A percentile compares a stretch with the other conserved stretches of the same genome.
phyloP scores from a whole-genome alignment of 495 filamentous ascomycete genomes.

The Gamarada debralockiae region DNA sequence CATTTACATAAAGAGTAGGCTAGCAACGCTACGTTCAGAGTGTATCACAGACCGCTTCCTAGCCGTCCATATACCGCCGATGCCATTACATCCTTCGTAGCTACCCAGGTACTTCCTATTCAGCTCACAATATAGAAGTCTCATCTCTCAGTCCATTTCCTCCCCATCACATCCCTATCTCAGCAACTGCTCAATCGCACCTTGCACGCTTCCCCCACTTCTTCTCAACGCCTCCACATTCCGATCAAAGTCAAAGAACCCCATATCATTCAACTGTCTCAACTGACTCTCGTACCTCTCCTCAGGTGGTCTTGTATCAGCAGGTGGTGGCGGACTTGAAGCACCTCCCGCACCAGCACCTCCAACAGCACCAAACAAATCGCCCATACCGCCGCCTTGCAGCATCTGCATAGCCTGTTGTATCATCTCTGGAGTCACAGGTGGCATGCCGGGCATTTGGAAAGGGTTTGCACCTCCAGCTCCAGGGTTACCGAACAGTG shows the following conservation, averaged over 20 bases:
- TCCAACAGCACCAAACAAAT: slow-evolving; percentile 18
- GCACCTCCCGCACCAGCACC: slow-evolving; percentile 17
- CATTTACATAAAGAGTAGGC: background rate
- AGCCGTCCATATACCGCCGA: background rate
- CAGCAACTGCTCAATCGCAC: slow-evolving; percentile 80
- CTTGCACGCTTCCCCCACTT: slow-evolving; percentile 91
- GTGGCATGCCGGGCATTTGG: slow-evolving; percentile 25
- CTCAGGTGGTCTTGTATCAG: slow-evolving; percentile 85
- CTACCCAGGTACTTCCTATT: background rate
- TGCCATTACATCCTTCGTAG: background rate
- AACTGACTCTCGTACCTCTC: slow-evolving; percentile 89
- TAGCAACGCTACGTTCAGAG: background rate
- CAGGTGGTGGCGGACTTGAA: slow-evolving; percentile 46
- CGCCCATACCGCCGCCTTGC: slow-evolving; percentile 28
- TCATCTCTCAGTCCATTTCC: background rate
- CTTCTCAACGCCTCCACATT: slow-evolving; percentile 88
- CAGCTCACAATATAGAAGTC: background rate
- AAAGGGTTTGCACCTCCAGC: slow-evolving; percentile 35
- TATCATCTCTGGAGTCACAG: slow-evolving; percentile 25
- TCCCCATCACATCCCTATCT: slow-evolving; percentile 7
- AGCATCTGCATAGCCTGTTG: slow-evolving; percentile 43
- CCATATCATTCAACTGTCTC: slow-evolving; percentile 96
- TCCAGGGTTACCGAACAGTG: slow-evolving; percentile 43
- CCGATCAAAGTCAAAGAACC: slow-evolving; percentile 92
- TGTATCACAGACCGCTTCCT: background rate